Evolutionary conservation across 2,329 filamentous ascomycete species (phyloP), one percentile per base, ranked within the genome.

Genomic region (Zasmidium angulare): DNA sequence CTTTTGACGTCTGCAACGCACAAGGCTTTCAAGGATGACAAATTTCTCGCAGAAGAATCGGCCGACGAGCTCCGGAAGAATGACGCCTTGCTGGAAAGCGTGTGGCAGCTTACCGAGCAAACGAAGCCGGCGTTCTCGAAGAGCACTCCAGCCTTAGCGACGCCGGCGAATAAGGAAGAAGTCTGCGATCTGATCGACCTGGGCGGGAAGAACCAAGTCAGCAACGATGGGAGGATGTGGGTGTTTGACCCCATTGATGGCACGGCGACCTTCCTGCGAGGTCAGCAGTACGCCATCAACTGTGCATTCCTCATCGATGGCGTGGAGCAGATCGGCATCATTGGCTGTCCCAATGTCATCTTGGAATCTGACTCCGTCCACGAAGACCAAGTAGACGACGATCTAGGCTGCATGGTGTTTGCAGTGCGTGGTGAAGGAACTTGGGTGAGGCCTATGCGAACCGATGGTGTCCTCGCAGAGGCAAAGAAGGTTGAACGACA

Each of bases 211-310:
- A 75, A 64, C 61, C 48, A 63, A 6, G 84, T 84, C 1, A 73
- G 71, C 10, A 65, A 68, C 58, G 74, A 65, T 61, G 79, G 72
- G 2, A 74, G 81, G 0, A 79, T 83, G 53, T 88, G 86, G 86
- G 80, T 85, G 26, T 80, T 88, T 69, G 86, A 88, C 67, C 86
- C 86, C 0, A 82, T 88, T 7, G 86, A 88, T 64, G 86, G 86
- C 26, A 88, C 86, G 1, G 82, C 81, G 17, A 83, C 84, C 0
- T 88, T 86, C 59, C 81, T 88, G 63, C 74, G 75, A 43, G 83
- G 83, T 2, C 79, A 85, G 71, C 86, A 88, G 72, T 88, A 87
- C 60, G 85, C 82, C 2, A 83, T 88, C 2, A 84, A 83, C 60
- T 74, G 88, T 20, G 81, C 82, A 2, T 72, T 88, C 62, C 72